Evolutionary conservation across 106 monocot species (phyloP).

Genomic region (Acorus calamus): DNA sequence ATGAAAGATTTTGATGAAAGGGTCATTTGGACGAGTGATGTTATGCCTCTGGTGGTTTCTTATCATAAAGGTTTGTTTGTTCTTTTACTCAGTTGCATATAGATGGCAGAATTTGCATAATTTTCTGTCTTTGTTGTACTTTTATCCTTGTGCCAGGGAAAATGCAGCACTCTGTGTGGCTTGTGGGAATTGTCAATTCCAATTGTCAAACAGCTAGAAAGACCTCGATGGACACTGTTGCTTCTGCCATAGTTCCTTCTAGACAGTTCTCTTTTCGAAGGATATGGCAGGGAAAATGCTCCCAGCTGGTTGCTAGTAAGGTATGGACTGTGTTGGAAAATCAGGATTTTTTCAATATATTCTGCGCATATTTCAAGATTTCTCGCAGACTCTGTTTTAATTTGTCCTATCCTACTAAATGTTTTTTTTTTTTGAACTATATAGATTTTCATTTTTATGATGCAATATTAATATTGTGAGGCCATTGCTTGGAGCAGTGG

Average conservation of each 20-base stretch:
- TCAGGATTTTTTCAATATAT: neutral
- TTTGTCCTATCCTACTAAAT: too few species aligned
- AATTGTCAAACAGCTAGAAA: conserved; percentile 14
- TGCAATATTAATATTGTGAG: too few species aligned
- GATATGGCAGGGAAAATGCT: conserved; percentile 91
- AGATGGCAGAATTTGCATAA: conserved; percentile 1
- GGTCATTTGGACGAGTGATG: conserved; percentile 77
- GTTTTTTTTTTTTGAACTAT: too few species aligned
- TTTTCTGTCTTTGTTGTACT: neutral
- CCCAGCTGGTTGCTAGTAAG: conserved; percentile 84
- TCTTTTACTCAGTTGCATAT: neutral
- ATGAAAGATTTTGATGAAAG: conserved; percentile 96
- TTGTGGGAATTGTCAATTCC: conserved; percentile 25
- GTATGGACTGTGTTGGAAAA: conserved; percentile 13
- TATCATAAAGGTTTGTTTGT: conserved; percentile 58
- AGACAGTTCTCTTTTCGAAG: conserved; percentile 48
- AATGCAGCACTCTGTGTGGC: conserved; percentile 81
- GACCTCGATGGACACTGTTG: conserved; percentile 5
- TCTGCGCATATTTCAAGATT: neutral
- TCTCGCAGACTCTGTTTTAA: too few species aligned
- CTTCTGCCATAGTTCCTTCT: conserved; percentile 17
- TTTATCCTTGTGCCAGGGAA: conserved; percentile 30
- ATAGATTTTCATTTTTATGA: too few species aligned
- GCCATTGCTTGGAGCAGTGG: too few species aligned
- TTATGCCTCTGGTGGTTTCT: conserved; percentile 70